Evolutionary conservation across 768 basidiomycete genomes (phyloP).

Genomic region (Hydnum rufescens): DNA sequence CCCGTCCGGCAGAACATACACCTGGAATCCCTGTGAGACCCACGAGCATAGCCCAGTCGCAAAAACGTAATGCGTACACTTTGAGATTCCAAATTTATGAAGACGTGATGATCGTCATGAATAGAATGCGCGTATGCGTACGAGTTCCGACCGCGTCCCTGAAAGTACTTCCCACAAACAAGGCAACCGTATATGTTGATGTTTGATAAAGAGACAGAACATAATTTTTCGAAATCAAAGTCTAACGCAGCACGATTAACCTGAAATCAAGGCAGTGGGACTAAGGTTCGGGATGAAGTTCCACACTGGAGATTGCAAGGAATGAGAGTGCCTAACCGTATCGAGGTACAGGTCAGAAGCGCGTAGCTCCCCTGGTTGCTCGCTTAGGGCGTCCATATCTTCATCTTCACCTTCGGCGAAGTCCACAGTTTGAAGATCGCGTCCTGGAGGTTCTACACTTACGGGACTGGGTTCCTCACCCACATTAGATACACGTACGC

Average conservation of each 20-base stretch:
- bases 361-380: too few relatives aligned
- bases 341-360: constrained; percentile 68
- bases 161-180: constrained; percentile 97
- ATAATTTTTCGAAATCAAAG: constrained; percentile 98
- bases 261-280: constrained; percentile 22
- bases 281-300: neutral
- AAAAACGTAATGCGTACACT: constrained; percentile 37
- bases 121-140: constrained; percentile 96
- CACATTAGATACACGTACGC: too few relatives aligned
- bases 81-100: constrained; percentile 83
- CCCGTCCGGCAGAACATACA: constrained; percentile 92
- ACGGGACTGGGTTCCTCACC: too few relatives aligned
- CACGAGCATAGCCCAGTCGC: constrained; percentile 4
- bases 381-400: too few relatives aligned
- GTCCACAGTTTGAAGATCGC: too few relatives aligned
- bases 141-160: constrained; percentile 82
- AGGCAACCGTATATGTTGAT: constrained; percentile 97
- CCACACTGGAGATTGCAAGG: neutral
- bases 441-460: too few relatives aligned
- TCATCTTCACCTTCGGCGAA: too few relatives aligned
- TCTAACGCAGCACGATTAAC: constrained; percentile 81
- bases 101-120: constrained; percentile 95
- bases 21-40: constrained; percentile 27
- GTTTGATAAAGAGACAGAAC: constrained; percentile 88
- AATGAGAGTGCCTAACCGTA: constrained; percentile 37